A percentile compares a stretch with the other conserved stretches of the same genome.
phyloP scores from a whole-genome alignment of 805 yeast species.

The Lipomyces sp. region DNA sequence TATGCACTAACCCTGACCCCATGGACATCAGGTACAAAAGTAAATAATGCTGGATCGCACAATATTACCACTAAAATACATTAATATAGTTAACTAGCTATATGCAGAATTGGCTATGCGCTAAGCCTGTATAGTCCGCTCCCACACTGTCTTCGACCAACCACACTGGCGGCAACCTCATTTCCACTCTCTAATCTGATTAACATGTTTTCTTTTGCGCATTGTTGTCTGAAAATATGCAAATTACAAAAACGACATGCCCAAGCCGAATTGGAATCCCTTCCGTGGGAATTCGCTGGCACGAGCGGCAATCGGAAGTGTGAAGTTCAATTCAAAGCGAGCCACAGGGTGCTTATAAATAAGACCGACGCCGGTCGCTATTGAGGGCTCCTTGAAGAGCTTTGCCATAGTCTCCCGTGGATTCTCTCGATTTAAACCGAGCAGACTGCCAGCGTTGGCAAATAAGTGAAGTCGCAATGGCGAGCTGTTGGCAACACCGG shows the following conservation, averaged over 20 bases:
- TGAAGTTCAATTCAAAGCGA: slow-evolving; percentile 67
- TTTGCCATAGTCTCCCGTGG: slow-evolving; percentile 38
- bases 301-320: slow-evolving; percentile 62
- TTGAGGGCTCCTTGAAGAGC: slow-evolving; percentile 52
- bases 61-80: no score
- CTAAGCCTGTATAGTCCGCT: no score
- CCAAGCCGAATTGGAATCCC: slow-evolving; percentile 71
- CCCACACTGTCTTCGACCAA: no score
- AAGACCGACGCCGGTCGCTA: slow-evolving; percentile 64
- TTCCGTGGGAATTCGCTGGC: slow-evolving; percentile 58
- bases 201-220: background rate
- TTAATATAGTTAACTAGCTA: no score
- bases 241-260: slow-evolving; percentile 58
- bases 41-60: no score
- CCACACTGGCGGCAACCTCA: background rate
- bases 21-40: no score
- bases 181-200: background rate
- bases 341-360: slow-evolving; percentile 68
- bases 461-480: slow-evolving; percentile 69
- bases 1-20: no score
- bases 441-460: slow-evolving; percentile 65
- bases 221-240: background rate
- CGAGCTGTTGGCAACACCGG: slow-evolving; percentile 53
- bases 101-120: no score
- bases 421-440: slow-evolving; percentile 39